Evolutionary conservation across 768 basidiomycete species (phyloP).

Genomic region (Tricholoma furcatifolium): DNA sequence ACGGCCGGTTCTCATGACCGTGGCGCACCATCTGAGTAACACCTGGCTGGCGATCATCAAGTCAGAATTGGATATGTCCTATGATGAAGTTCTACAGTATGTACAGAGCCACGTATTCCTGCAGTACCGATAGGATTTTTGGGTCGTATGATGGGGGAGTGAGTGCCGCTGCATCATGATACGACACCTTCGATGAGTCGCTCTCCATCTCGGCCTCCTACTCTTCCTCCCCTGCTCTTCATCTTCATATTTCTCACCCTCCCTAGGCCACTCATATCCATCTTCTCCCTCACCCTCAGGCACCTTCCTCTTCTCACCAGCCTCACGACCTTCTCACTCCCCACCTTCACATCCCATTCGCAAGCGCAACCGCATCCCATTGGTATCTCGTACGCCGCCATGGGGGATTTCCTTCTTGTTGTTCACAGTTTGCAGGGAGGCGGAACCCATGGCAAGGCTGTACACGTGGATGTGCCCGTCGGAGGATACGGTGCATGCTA

Average conservation of each 20-base stretch:
- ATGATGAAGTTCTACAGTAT: too few relatives aligned
- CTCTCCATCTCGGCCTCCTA: slow-evolving; percentile 23
- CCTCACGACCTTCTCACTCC: slow-evolving; percentile 15
- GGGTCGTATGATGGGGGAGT: too few relatives aligned
- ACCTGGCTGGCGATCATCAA: too few relatives aligned
- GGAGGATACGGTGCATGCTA: slow-evolving; percentile 80
- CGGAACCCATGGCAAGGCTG: slow-evolving; percentile 59
- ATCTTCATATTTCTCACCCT: slow-evolving; percentile 3
- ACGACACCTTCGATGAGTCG: slow-evolving; percentile 12
- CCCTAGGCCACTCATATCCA: neutral
- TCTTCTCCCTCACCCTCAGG: slow-evolving; percentile 19
- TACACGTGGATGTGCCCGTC: slow-evolving; percentile 85
- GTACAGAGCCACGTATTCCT: too few relatives aligned
- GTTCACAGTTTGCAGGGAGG: slow-evolving; percentile 11
- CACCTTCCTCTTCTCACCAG: slow-evolving; percentile 23
- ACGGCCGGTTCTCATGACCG: too few relatives aligned
- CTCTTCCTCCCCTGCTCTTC: too few relatives aligned
- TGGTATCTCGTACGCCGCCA: slow-evolving; percentile 21
- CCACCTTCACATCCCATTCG: slow-evolving; percentile 25
- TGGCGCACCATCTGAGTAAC: too few relatives aligned
- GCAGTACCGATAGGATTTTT: too few relatives aligned
- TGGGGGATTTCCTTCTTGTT: slow-evolving; percentile 22
- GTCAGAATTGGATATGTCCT: too few relatives aligned
- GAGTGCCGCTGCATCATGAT: too few relatives aligned
- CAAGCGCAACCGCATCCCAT: slow-evolving; percentile 27